These are phyloP conservation scores for Gremmenia infestans DNA, from an alignment of 2,329 filamentous ascomycete species.

Conservation along the genomic window DNA sequence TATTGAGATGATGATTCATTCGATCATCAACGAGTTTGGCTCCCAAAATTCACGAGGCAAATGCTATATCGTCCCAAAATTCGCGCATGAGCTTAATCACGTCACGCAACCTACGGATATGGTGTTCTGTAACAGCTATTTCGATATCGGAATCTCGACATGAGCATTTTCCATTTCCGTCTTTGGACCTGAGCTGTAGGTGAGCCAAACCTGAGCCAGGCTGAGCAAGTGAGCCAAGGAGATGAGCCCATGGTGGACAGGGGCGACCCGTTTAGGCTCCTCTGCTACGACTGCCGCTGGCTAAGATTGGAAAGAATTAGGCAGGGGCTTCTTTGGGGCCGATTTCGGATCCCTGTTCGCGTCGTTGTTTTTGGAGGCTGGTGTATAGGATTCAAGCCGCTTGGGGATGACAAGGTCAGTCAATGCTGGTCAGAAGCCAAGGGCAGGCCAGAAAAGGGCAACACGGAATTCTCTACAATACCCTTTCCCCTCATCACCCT, in stretches of 20 bases:
- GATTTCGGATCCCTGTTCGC: background rate
- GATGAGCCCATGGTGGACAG: background rate
- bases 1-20: too few relatives aligned
- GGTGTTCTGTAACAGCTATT: background rate
- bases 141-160: slow-evolving; percentile 4
- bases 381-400: background rate
- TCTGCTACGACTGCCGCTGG: slow-evolving; percentile 6
- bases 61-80: too few relatives aligned
- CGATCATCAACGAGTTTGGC: too few relatives aligned
- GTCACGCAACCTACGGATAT: too few relatives aligned
- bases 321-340: too few relatives aligned
- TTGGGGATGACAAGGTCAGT: background rate
- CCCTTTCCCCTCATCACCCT: background rate
- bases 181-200: slow-evolving; percentile 5
- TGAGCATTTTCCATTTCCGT: slow-evolving; percentile 6
- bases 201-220: slow-evolving; percentile 3
- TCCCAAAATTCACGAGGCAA: too few relatives aligned
- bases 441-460: background rate
- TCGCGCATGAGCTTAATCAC: too few relatives aligned
- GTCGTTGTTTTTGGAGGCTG: background rate
- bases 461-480: background rate
- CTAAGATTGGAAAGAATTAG: slow-evolving; percentile 12
- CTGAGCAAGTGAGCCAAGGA: slow-evolving; percentile 4
- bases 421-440: background rate
- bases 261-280: slow-evolving; percentile 9